These are phyloP conservation scores for Solanum dulcamara DNA, from an alignment of 257 asterid species.

Conservation along the genomic window DNA sequence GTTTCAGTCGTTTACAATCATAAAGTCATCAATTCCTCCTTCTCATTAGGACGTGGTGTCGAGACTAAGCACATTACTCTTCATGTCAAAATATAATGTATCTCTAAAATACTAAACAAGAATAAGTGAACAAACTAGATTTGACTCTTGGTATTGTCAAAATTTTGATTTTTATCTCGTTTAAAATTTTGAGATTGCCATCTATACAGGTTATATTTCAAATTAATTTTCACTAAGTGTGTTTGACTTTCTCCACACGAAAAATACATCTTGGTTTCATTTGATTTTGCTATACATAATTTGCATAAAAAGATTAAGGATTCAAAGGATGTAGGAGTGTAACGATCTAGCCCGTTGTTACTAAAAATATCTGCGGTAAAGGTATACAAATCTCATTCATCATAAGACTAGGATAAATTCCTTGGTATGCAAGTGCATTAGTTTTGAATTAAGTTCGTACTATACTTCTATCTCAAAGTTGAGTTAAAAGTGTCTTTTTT, in stretches of 20 bases:
- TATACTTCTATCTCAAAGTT: no score
- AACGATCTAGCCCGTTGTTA: no score
- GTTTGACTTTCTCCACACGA: not conserved
- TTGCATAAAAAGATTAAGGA: no score
- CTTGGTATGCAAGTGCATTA: no score
- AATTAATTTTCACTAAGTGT: not conserved
- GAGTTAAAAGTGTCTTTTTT: no score
- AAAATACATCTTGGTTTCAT: not conserved
- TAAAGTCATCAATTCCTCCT: not conserved
- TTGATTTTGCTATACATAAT: not conserved
- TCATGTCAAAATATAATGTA: not conserved
- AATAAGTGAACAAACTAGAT: not conserved
- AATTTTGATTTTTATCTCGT: not conserved
- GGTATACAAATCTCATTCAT: no score
- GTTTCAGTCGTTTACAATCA: slow-evolving; percentile 10
- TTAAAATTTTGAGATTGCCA: not conserved
- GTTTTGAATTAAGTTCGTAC: no score
- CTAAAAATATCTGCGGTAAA: no score
- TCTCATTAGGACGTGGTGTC: slow-evolving; percentile 15
- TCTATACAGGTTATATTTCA: not conserved
- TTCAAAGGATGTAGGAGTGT: no score
- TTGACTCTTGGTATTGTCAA: not conserved
- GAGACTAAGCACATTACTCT: slow-evolving; percentile 23
- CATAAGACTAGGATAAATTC: no score
- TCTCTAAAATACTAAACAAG: not conserved